These are phyloP conservation scores for Jacaranda copaia DNA, from an alignment of 257 asterid genomes.

Conservation along the genomic window DNA sequence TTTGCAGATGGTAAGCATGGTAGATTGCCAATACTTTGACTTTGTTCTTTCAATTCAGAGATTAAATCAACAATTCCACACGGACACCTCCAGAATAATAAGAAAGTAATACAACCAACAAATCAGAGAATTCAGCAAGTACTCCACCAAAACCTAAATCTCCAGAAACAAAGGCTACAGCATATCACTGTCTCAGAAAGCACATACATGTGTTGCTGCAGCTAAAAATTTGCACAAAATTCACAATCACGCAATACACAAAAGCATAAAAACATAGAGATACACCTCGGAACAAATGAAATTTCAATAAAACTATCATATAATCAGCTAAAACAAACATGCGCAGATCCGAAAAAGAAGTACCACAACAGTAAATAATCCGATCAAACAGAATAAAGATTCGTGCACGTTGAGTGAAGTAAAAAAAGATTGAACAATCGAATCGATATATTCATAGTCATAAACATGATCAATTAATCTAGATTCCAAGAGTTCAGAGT, in stretches of 20 bases:
- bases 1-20: not conserved
- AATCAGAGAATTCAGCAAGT: not conserved
- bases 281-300: not conserved
- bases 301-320: slow-evolving; percentile 10
- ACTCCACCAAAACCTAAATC: not conserved
- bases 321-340: slow-evolving; percentile 22
- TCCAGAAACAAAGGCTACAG: slow-evolving; percentile 1
- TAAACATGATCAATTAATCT: not conserved
- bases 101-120: not conserved
- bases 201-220: not conserved
- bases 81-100: no score
- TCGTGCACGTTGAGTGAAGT: not conserved
- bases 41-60: not conserved
- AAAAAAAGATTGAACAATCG: slow-evolving; percentile 11
- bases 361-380: slow-evolving; percentile 1
- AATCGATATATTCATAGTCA: slow-evolving; percentile 19
- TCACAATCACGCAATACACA: not conserved
- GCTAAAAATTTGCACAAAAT: not conserved
- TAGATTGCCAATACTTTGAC: not conserved
- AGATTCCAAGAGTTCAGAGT: slow-evolving; percentile 5
- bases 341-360: slow-evolving; percentile 8
- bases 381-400: not conserved
- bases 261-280: not conserved
- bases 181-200: slow-evolving; percentile 12
- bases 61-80: no score